Evolutionary conservation across 2,329 filamentous ascomycete species (phyloP), one percentile per base, ranked within the genome.

Genomic region (Escovopsis sp.): DNA sequence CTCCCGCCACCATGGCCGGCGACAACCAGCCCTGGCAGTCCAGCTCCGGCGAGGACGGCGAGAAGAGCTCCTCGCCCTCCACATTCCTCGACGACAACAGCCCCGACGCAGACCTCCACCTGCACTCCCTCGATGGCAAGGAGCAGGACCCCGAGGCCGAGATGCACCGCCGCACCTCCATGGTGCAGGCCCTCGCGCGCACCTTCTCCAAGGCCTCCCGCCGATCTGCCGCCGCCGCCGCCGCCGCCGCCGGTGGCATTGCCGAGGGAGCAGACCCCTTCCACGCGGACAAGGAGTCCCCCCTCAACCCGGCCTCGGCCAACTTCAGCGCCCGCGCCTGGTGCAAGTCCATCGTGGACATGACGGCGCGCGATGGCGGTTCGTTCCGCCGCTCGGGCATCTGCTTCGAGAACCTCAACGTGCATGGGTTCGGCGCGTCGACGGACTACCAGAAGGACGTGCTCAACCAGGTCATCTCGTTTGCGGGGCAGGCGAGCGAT

Each of bases 391-490:
- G 69, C 12, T 66, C 72, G 1, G 78, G 79, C 32, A 63, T 84
- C 31, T 64, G 67, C 34, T 83, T 78, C 58, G 68, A 72, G 52
- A 68, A 81, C 48, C 60, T 84, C 37, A 80, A 71, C 40, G 74
- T 81, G 5, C 72, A 75, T 48, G 77, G 78, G 28, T 82, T 68
- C 45, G 77, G 77, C 31, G 68, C 67, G 28, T 62, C 71, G 1
- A 80, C 76, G 1, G 78, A 83, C 51, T 83, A 77, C 53, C 79
- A 84, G 49, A 76, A 75, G 56, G 68, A 76, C 43, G 72, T 79
- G 21, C 60, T 56, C 42, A 79, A 79, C 44, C 58, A 77, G 37
- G 72, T 69, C 60, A 53, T 79, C 3, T 67, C 70, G 33, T 46
- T 54, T 0, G 55, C 54, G 1, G 58, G 60, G 10, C 35, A 63